These are phyloP conservation scores for Sistotremastrum niveocremeum DNA, from an alignment of 768 basidiomycete species.

Conservation along the genomic window DNA sequence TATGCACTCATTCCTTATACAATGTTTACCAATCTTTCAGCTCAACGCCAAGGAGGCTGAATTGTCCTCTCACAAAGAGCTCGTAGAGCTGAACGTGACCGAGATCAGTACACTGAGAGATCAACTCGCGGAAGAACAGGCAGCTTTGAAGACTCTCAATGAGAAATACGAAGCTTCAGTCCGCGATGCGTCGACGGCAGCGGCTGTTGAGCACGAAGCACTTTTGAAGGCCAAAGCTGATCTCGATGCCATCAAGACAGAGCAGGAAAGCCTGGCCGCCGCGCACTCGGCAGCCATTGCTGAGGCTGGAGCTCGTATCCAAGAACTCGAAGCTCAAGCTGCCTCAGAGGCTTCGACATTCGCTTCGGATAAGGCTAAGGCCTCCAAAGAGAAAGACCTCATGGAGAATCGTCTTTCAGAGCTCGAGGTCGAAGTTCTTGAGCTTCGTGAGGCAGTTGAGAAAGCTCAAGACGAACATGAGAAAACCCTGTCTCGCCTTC, in stretches of 20 bases:
- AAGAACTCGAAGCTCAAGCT: conserved; percentile 33
- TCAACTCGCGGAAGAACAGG: conserved; percentile 36
- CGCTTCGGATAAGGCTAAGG: conserved; percentile 28
- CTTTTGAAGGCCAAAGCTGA: conserved; percentile 51
- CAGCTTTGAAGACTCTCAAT: conserved; percentile 38
- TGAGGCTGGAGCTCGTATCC: conserved; percentile 31
- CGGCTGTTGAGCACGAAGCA: conserved; percentile 49
- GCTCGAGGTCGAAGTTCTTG: conserved; percentile 68
- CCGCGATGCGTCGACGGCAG: conserved; percentile 32
- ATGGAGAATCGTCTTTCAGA: conserved; percentile 60
- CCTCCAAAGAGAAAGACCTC: conserved; percentile 46
- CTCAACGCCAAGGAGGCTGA: conserved; percentile 34
- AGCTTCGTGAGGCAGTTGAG: conserved; percentile 61
- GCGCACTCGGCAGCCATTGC: conserved; percentile 36
- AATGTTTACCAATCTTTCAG: conserved; percentile 20
- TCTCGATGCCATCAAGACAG: conserved; percentile 38
- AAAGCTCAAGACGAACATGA: conserved; percentile 44
- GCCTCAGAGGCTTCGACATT: conserved; percentile 32
- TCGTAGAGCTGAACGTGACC: conserved; percentile 33
- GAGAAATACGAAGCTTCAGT: conserved; percentile 30
- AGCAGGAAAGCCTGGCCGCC: conserved; percentile 35
- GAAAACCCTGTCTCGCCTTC: conserved; percentile 30
- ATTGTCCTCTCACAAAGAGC: conserved; percentile 27
- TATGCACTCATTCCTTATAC: not conserved
- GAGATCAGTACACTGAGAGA: conserved; percentile 39